A percentile compares a stretch with the other conserved stretches of the same genome.
Evolutionary conservation across 2,329 filamentous ascomycete species (phyloP).

Genomic region (Penicillium sp.): DNA sequence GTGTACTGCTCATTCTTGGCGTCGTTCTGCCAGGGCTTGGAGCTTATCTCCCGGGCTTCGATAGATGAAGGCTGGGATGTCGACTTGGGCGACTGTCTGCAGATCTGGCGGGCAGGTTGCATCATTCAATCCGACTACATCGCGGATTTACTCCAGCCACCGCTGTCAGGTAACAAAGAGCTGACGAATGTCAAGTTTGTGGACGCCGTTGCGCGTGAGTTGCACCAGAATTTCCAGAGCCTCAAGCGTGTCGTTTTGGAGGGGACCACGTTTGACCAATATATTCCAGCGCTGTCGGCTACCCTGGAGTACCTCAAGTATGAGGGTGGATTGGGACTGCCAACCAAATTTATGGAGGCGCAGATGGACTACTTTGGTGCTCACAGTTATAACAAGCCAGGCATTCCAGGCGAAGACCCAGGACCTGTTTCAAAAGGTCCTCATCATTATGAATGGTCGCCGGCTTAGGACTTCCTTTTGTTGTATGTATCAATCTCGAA

Average conservation of each 20-base stretch:
- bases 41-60: slow-evolving; percentile 59
- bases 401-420: slow-evolving; percentile 51
- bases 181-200: slow-evolving; percentile 42
- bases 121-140: slow-evolving; percentile 68
- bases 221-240: slow-evolving; percentile 49
- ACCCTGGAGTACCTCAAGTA: slow-evolving; percentile 67
- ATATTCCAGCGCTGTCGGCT: slow-evolving; percentile 58
- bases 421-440: slow-evolving; percentile 54
- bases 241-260: slow-evolving; percentile 57
- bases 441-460: slow-evolving; percentile 62
- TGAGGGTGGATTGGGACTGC: slow-evolving; percentile 55
- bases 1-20: slow-evolving; percentile 60
- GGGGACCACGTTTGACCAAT: slow-evolving; percentile 55
- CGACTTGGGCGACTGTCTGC: slow-evolving; percentile 40
- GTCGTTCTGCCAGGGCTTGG: slow-evolving; percentile 63
- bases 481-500: background rate
- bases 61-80: slow-evolving; percentile 56
- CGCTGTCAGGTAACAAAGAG: slow-evolving; percentile 24
- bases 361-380: slow-evolving; percentile 68
- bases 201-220: slow-evolving; percentile 50
- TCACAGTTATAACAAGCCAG: slow-evolving; percentile 58
- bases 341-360: slow-evolving; percentile 67
- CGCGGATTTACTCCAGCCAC: slow-evolving; percentile 53
- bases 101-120: slow-evolving; percentile 66
- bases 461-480: slow-evolving; percentile 29